phyloP scores from a whole-genome alignment of 2,329 filamentous ascomycete species.

The Ophiostoma pallidulum region DNA sequence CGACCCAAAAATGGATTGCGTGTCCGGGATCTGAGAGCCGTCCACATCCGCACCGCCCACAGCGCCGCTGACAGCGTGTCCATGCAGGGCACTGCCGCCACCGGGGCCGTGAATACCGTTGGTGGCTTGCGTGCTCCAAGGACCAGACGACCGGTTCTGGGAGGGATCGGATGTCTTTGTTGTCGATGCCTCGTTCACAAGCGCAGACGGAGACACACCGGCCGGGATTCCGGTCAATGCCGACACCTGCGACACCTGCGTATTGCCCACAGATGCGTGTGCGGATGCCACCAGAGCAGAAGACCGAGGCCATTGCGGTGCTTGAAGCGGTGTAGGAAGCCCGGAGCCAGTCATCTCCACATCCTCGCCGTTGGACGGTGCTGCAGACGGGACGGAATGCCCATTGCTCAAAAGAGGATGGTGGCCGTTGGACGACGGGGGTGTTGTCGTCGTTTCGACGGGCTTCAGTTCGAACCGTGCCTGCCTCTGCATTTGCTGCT shows the following conservation, averaged over 20 bases:
- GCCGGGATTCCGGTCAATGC: conserved; percentile 47
- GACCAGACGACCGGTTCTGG: conserved; percentile 46
- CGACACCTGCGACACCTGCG: conserved; percentile 56
- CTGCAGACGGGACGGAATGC: conserved; percentile 35
- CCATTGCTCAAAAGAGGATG: conserved; percentile 47
- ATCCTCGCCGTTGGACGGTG: conserved; percentile 40
- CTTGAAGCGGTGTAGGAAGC: conserved; percentile 26
- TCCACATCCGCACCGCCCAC: conserved; percentile 25
- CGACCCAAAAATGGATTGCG: conserved; percentile 30
- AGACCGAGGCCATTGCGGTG: conserved; percentile 32
- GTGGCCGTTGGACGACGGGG: conserved; percentile 43
- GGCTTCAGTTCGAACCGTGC: conserved; percentile 45
- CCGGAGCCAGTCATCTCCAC: conserved; percentile 52
- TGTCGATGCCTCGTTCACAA: conserved; percentile 79
- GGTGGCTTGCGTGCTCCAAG: conserved; percentile 60
- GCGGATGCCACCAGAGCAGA: conserved; percentile 27
- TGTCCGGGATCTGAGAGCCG: conserved; percentile 44
- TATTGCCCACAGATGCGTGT: conserved; percentile 36
- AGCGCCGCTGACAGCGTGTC: not conserved
- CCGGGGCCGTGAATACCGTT: conserved; percentile 48
- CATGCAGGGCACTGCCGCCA: not conserved
- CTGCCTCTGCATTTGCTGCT: conserved; percentile 13
- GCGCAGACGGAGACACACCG: conserved; percentile 48
- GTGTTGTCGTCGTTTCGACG: conserved; percentile 1
- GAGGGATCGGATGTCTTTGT: conserved; percentile 80